These are phyloP conservation scores for Monosporascus ibericus DNA, from an alignment of 2,329 filamentous ascomycete species.

Conservation along the genomic window DNA sequence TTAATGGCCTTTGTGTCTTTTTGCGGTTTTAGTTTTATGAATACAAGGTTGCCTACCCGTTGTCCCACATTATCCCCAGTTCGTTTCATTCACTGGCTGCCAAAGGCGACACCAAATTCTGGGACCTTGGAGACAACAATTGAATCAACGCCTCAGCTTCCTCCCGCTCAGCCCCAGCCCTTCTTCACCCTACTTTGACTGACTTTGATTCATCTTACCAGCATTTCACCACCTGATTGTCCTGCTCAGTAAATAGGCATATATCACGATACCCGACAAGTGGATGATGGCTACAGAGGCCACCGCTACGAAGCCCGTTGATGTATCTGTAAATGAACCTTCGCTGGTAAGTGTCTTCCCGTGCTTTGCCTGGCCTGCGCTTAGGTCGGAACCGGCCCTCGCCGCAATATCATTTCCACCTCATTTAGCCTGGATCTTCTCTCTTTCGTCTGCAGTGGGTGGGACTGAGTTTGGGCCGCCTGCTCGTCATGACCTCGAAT, in stretches of 20 bases:
- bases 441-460: not conserved
- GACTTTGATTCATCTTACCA: not conserved
- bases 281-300: conserved; percentile 32
- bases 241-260: conserved; percentile 5
- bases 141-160: not conserved
- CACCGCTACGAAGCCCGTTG: conserved; percentile 23
- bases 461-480: not conserved
- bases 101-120: not conserved
- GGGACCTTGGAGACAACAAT: not conserved
- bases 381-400: not conserved
- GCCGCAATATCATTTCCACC: not conserved
- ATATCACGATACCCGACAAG: conserved; percentile 13
- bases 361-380: not conserved
- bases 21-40: not conserved
- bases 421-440: not conserved
- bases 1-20: not conserved
- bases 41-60: not conserved
- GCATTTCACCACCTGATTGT: not conserved
- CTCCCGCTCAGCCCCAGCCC: not conserved
- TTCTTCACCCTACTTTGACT: not conserved
- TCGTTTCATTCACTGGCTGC: not conserved
- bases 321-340: conserved; percentile 27
- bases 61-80: not conserved
- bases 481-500: not conserved
- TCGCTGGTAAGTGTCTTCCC: conserved; percentile 23